Conservation (phyloP, 148 eudicot species). For the Chenopodium quinoa region DNA sequence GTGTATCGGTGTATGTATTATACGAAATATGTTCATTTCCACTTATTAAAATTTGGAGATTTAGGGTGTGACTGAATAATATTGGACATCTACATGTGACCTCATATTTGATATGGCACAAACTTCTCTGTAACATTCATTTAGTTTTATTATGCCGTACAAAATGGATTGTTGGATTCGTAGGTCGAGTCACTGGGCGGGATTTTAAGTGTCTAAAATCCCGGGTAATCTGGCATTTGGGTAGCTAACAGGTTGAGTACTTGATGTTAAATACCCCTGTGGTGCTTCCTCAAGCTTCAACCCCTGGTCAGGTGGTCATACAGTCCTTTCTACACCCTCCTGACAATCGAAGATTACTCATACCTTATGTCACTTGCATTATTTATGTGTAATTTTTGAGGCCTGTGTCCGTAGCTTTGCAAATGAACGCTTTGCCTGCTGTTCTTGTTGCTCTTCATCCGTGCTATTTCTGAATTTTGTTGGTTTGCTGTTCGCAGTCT, state of each 20-base stretch:
- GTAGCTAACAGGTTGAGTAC: not conserved
- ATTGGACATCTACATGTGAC: not conserved
- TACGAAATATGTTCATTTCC: no score
- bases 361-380: no score
- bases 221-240: not conserved
- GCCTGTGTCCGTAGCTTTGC: not conserved
- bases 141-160: not conserved
- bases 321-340: no score
- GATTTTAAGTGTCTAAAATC: not conserved
- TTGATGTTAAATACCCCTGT: not conserved
- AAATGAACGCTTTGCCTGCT: not conserved
- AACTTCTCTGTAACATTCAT: not conserved
- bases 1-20: no score
- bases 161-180: not conserved
- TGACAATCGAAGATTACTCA: no score
- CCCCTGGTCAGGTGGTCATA: not conserved
- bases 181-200: no score
- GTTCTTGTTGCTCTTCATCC: not conserved
- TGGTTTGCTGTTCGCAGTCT: slow-evolving; percentile 32
- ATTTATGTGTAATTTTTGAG: not conserved
- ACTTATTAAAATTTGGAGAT: not conserved
- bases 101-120: not conserved
- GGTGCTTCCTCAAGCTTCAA: not conserved
- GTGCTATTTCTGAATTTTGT: not conserved
- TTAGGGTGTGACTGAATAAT: not conserved